phyloP scores from a whole-genome alignment of 768 basidiomycete species.

The Tylopilus intermedius region DNA sequence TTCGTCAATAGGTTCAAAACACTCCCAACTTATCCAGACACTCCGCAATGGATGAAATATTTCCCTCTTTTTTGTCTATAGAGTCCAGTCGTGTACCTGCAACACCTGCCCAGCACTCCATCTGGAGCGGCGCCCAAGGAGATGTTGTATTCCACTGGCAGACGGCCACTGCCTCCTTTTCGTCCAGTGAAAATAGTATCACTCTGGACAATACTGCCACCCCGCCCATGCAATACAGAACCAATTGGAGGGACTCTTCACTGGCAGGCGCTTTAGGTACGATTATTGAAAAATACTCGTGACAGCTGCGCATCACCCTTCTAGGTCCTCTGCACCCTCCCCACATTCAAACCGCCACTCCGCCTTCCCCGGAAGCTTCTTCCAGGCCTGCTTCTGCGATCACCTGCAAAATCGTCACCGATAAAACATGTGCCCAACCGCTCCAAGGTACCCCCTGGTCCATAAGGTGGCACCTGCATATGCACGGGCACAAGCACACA shows the following conservation, averaged over 20 bases:
- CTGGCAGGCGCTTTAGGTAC: not conserved
- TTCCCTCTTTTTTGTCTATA: not conserved
- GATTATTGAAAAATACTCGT: not conserved
- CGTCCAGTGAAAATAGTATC: not conserved
- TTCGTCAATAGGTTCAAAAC: not conserved
- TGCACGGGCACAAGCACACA: conserved; percentile 5
- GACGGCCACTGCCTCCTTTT: not conserved
- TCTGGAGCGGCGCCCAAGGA: not conserved
- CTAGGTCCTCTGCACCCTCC: not conserved
- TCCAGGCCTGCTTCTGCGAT: not conserved
- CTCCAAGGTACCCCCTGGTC: conserved; percentile 2
- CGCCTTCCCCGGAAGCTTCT: not conserved
- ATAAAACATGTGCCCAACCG: not conserved
- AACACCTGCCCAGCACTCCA: not conserved
- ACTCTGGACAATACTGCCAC: not conserved
- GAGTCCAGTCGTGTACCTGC: not conserved
- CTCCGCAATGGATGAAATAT: not conserved
- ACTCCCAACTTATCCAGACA: not conserved
- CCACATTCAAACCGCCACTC: not conserved
- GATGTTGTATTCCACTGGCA: not conserved
- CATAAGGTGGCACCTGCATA: conserved; percentile 1
- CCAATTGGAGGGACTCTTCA: conserved; percentile 2
- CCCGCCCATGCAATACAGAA: not conserved
- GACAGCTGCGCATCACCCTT: not conserved
- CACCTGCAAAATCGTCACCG: not conserved